Evolutionary conservation across 495 filamentous ascomycete species (phyloP).

Genomic region (Daldinia vernicosa): DNA sequence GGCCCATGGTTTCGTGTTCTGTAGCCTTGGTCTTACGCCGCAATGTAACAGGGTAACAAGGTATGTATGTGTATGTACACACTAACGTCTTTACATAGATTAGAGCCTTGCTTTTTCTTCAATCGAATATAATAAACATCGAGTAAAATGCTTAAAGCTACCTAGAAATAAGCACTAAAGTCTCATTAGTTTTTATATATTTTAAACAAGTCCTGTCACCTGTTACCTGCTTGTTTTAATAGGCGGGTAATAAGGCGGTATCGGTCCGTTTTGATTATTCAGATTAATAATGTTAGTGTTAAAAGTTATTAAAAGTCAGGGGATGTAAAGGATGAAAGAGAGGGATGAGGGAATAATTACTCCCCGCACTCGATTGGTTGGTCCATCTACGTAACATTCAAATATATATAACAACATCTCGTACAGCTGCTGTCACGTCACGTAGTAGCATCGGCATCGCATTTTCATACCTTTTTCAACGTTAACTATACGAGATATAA

Average conservation of each 20-base stretch:
- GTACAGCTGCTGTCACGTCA: neutral
- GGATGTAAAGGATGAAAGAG: neutral
- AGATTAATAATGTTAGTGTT: neutral
- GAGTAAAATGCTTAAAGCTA: neutral
- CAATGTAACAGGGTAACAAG: too few species aligned
- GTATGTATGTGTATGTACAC: too few species aligned
- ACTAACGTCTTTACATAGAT: neutral
- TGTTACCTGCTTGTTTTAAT: neutral
- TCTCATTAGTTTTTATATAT: neutral
- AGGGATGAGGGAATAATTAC: neutral
- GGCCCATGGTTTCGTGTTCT: neutral
- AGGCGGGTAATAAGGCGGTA: neutral
- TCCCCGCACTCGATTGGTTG: neutral
- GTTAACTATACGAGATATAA: neutral
- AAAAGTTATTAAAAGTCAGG: neutral
- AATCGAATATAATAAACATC: neutral
- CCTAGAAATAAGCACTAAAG: neutral
- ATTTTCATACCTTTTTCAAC: neutral
- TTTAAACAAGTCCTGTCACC: neutral
- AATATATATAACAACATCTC: neutral
- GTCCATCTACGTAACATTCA: neutral
- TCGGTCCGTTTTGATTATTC: neutral
- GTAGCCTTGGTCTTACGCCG: neutral
- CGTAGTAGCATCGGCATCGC: neutral
- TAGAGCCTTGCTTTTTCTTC: too few species aligned